Base-by-base conservation (phyloP, 139 green algal genomes). In the Raphidocelis subcapitata region DNA sequence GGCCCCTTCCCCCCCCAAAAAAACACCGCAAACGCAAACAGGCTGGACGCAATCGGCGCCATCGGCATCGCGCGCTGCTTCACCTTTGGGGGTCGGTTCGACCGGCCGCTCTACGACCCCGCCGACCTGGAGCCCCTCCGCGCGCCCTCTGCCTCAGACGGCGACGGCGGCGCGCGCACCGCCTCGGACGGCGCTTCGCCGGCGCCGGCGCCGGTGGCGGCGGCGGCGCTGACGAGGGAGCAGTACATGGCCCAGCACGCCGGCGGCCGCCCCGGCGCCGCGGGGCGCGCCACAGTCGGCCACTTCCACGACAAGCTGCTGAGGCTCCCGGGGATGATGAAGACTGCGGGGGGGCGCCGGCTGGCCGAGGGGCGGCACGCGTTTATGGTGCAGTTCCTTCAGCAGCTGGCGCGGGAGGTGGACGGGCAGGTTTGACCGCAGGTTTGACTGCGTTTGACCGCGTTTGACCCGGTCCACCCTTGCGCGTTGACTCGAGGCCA, bases 291-390 rank as follows among this genome's bases (percentile, higher is more conserved):
- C 29, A 93, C 87, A 24, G 83, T 95, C 54, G 92, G 93, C 66
- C 90, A 94, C 69, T 95, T 95, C 49, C 74, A 92, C 65, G 88
- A 95, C 69, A 95, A 95, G 82, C 77, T 94, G 61, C 81, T 94
- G 16, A 86, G 81, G 57, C 81, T 95, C 1, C 89, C 90, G 83
- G 84, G 65, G 12, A 61, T 88, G 52, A 94, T 94, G 89, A 92
- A 92, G 66, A 94, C 85, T 1, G 26, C 64, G 0, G 62, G 81
- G 1, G 87, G 86, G 3, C 63, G 55, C 5, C 28, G 16, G 15
- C 57, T 84, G 8, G 89, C 89, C 0, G 67, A 83, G 75, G 41
- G 68, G 52, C 79, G 89, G 23, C 89, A 93, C 59, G 67, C 29
- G 14, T 88, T 82, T 72, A 93, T 93, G 87, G 72, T 89, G 69